Conservation (phyloP, 768 basidiomycete genomes). For the Rhizopogon vesiculosus region DNA sequence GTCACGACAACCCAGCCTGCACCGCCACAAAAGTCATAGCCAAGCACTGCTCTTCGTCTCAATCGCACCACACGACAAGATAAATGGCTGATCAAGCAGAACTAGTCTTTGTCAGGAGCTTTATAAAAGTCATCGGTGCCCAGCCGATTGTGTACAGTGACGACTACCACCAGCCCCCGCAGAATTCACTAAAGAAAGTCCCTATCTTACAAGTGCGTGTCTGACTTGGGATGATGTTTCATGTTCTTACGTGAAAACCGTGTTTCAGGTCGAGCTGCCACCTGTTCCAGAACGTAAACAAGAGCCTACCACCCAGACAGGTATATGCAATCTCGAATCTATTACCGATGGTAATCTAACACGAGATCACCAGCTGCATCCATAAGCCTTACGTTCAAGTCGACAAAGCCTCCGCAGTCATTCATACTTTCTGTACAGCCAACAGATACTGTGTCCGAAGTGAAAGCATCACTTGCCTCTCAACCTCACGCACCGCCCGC, state of each 20-base stretch:
- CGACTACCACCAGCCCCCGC: slow-evolving; percentile 72
- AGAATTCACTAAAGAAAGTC: slow-evolving; percentile 63
- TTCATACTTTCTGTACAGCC: slow-evolving; percentile 70
- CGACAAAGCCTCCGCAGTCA: slow-evolving; percentile 77
- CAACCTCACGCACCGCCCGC: slow-evolving; percentile 69
- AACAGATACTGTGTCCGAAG: slow-evolving; percentile 76
- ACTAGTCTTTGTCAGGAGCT: slow-evolving; percentile 60
- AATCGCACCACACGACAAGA: background rate
- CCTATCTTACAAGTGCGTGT: slow-evolving; percentile 60
- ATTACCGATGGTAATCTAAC: slow-evolving; percentile 8
- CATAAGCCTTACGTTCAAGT: slow-evolving; percentile 82
- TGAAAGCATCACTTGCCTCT: slow-evolving; percentile 73
- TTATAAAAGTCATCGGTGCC: slow-evolving; percentile 55
- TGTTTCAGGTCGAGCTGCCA: slow-evolving; percentile 51
- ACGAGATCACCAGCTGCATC: slow-evolving; percentile 10
- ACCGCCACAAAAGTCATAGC: background rate
- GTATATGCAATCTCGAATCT: slow-evolving; percentile 17
- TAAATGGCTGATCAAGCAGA: slow-evolving; percentile 54
- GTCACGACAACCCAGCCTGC: background rate
- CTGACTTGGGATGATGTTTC: background rate
- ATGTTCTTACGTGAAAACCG: background rate
- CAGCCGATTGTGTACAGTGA: slow-evolving; percentile 68
- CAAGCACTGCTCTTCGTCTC: background rate
- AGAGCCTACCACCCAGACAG: slow-evolving; percentile 22
- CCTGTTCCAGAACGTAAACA: slow-evolving; percentile 52